Evolutionary conservation across 331 rosid genomes (phyloP).

Genomic region (Cydonia oblonga): DNA sequence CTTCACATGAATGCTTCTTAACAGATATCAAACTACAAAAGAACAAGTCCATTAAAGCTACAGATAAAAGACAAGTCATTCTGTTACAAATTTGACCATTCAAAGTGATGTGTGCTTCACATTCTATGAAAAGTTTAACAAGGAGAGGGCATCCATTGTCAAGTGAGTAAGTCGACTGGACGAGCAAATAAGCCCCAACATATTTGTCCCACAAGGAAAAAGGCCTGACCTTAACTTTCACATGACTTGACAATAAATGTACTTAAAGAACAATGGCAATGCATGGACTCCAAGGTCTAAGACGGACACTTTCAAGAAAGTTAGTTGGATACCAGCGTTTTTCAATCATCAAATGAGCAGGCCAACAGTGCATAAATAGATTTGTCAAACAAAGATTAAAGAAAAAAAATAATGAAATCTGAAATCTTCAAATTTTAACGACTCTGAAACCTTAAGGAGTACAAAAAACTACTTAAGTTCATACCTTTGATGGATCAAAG

Average conservation of each 20-base stretch:
- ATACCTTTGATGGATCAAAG: slow-evolving; percentile 87
- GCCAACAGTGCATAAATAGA: neutral
- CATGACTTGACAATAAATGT: neutral
- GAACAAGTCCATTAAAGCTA: neutral
- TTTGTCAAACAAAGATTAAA: too few species aligned
- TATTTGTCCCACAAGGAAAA: neutral
- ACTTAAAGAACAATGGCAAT: neutral
- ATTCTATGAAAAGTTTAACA: too few species aligned
- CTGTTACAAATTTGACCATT: neutral
- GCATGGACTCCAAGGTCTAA: neutral
- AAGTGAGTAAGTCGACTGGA: neutral
- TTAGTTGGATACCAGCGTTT: neutral
- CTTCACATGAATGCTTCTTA: neutral
- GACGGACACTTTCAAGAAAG: neutral
- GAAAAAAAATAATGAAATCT: neutral
- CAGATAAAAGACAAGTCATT: neutral
- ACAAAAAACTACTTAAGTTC: slow-evolving; percentile 6
- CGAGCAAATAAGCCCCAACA: neutral
- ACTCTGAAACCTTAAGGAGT: slow-evolving; percentile 1
- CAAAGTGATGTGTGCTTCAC: neutral
- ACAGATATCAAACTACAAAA: neutral
- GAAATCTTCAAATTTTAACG: neutral
- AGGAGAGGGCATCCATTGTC: neutral
- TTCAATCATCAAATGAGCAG: neutral
- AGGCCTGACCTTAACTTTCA: neutral